Base-by-base conservation (phyloP, 1,284 basidiomycete species). In the Neolentinus lepideus region DNA sequence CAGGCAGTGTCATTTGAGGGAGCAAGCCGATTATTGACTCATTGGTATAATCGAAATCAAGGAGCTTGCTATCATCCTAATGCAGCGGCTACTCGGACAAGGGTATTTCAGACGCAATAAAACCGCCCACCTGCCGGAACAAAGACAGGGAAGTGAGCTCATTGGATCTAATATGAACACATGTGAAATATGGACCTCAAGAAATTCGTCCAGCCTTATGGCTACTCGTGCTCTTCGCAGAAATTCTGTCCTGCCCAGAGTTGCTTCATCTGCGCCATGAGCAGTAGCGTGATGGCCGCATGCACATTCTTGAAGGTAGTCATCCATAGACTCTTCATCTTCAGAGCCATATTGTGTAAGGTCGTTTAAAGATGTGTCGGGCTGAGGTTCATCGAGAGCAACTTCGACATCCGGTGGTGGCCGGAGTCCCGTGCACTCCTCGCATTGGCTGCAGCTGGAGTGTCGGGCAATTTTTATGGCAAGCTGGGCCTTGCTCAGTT, bases 161-260 rank as follows among this genome's bases (percentile, higher is more conserved):
- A 19, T 38, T 33, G 6, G n/a, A 26, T 25, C 33, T 35, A 52
- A 57, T 53, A 45, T 53, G 31, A 46, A 55, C n/a, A 45, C 33
- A 51, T 26, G 56, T 27, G 38, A 31, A 46, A 52, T 35, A 67
- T 72, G 62, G 75, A 92, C 92, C 80, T 93, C 82, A 45, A 95
- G 73, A 54, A 92, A 68, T 70, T 94, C 91, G 66, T 97, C 94
- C 53, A 95, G 77, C 54, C 90, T 79, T 54, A 90, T 80, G 2
- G 92, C 93, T 8, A 92, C 84, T 61, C 85, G 85, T 50, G 79
- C 83, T 67, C 90, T 78, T 45, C 94, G 79, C 29, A 70, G 71
- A 66, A 86, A 85, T 66, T 91, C 89, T 36, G 78, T 77, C 45
- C 69, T 69, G 45, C 79, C 83, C 33, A 88, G 66, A 51, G 69